Base-by-base conservation (phyloP, 257 asterid genomes). In the Fraxinus pennsylvanica region DNA sequence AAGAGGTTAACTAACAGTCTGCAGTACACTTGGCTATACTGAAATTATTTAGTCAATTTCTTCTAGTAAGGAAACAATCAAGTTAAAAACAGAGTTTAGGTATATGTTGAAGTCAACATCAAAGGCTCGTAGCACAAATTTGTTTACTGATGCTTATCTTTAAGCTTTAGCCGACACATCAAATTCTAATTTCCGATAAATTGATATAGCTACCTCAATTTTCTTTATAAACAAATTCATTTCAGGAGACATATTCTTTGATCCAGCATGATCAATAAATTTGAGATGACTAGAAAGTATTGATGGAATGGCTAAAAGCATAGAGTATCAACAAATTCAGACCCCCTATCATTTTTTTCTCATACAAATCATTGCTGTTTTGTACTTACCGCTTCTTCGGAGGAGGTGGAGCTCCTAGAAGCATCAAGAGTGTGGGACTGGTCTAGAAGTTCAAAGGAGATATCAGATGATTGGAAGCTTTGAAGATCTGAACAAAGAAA, bases 371-470 rank as follows among this genome's bases (percentile, higher is more conserved):
- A 9, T 70, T 36, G 32, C 17, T 7, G 30, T 21, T 72, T 10
- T 5, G 1, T 1, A 22, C 75, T 22, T 52, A 85, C 89, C 22
- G 82, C 50, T 41, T 54, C 66, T 74, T 35, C 76, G 27, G 82
- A 81, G 66, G 78, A 73, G 74, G 8, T 21, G 71, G 84, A 83
- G 71, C 39, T 59, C 79, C 74, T 73, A 7, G 86, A 81, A 75
- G 68, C 81, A 77, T 85, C 87, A 65, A 85, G 82, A 61, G 59
- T 36, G 39, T 9, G 68, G 33, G 82, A 59, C 9, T 79, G 52
- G 74, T 78, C 83, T 3, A 52, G 68, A 32, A 39, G 74, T 36
- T 82, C 90, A 72, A 80, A 84, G 71, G 88, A 84, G 76, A 79
- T 39, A n/a, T 73, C 74, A 59, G 88, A 78, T 54, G 85, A 86